Percentiles rank a stretch among this genome's conserved stretches.
Conservation (phyloP, 2,329 filamentous ascomycete species). For the Penicillium corylophilum region DNA sequence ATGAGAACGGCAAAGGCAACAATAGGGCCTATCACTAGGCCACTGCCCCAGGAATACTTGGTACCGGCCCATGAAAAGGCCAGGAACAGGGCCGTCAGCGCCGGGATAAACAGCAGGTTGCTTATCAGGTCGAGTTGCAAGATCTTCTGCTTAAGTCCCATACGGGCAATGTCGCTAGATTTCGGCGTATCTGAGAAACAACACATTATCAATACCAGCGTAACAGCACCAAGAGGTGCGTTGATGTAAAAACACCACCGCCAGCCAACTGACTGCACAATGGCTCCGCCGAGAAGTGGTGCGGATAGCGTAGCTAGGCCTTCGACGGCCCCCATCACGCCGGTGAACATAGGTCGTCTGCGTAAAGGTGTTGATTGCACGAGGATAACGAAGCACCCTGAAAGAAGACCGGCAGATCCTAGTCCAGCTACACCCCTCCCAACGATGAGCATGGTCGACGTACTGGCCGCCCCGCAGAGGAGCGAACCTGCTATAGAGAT, state of each 20-base stretch:
- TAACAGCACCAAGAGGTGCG: too few relatives aligned
- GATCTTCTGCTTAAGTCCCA: conserved; percentile 28
- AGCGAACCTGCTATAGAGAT: conserved; percentile 22
- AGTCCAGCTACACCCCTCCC: conserved; percentile 34
- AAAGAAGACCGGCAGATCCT: conserved; percentile 19
- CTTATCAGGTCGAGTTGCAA: conserved; percentile 33
- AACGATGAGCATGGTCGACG: conserved; percentile 23
- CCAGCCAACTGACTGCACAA: too few relatives aligned
- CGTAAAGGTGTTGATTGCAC: conserved; percentile 15
- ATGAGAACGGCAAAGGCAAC: conserved; percentile 33
- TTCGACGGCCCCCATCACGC: too few relatives aligned
- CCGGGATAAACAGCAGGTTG: conserved; percentile 33
- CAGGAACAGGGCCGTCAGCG: conserved; percentile 27
- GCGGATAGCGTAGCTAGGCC: too few relatives aligned
- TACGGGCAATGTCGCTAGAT: too few relatives aligned
- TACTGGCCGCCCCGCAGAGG: conserved; percentile 20
- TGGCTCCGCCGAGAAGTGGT: too few relatives aligned
- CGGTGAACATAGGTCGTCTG: neutral
- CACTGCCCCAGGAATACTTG: conserved; percentile 35
- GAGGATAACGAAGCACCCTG: conserved; percentile 18
- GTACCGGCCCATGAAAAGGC: conserved; percentile 39
- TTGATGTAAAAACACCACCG: too few relatives aligned
- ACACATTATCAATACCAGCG: too few relatives aligned
- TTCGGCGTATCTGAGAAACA: too few relatives aligned
- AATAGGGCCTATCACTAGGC: conserved; percentile 36